phyloP scores from a whole-genome alignment of 129 eudicot genomes.

The Chrysanthemum lavandulifolium region DNA sequence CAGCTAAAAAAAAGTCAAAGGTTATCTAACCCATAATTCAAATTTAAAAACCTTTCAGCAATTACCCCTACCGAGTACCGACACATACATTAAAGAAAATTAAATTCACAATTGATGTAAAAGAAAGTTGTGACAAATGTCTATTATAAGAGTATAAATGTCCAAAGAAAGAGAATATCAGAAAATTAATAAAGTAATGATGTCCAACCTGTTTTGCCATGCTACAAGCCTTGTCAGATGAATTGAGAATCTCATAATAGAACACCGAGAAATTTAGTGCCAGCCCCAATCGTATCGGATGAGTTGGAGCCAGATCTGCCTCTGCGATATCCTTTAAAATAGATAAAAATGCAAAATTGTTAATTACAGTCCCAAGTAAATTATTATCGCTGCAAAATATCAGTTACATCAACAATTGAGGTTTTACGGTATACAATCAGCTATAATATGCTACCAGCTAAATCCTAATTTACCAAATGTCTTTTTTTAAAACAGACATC shows the following conservation, averaged over 20 bases:
- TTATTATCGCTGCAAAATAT: background rate
- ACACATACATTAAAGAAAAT: conserved; percentile 1
- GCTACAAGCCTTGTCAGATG: conserved; percentile 75
- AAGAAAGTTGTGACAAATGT: background rate
- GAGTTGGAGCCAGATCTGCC: conserved; percentile 72
- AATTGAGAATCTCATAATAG: conserved; percentile 78
- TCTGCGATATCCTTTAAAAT: conserved; percentile 72
- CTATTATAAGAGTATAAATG: background rate
- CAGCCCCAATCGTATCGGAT: conserved; percentile 78
- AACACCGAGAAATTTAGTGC: conserved; percentile 86
- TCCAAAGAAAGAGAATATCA: background rate
- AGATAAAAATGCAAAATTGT: conserved; percentile 3
- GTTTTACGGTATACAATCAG: background rate
- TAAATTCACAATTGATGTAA: conserved; percentile 10
- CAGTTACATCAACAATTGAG: conserved; percentile 9
- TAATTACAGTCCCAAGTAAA: background rate
- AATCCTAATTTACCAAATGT: conserved; percentile 17
- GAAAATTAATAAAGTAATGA: background rate
- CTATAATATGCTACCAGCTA: conserved; percentile 7
- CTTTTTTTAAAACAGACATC: conserved; percentile 14
- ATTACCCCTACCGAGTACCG: conserved; percentile 18
- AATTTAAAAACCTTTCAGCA: conserved; percentile 12
- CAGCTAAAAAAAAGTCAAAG: conserved; percentile 31
- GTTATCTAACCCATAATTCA: conserved; percentile 13
- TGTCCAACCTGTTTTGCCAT: conserved; percentile 79